These are phyloP conservation scores for Parastagonospora nodorum DNA, from an alignment of 2,329 filamentous ascomycete genomes.

Conservation along the genomic window DNA sequence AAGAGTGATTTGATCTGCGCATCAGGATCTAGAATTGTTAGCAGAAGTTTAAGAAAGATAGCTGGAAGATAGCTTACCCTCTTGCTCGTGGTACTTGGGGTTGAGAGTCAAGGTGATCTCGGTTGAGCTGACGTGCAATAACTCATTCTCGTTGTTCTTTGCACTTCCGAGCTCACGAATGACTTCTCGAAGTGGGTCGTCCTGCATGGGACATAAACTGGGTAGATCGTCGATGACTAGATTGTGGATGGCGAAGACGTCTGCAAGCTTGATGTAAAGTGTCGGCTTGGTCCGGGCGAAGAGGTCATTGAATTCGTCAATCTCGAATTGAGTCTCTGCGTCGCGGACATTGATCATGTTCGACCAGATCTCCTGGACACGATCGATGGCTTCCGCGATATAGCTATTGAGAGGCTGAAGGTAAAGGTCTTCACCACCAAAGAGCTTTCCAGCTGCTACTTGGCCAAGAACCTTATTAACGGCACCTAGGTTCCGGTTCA, in stretches of 20 bases:
- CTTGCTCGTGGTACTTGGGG: slow-evolving; percentile 84
- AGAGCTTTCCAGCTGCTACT: slow-evolving; percentile 83
- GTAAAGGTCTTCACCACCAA: slow-evolving; percentile 94
- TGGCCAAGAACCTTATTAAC: slow-evolving; percentile 92
- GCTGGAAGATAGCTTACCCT: slow-evolving; percentile 55
- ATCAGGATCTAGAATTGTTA: slow-evolving; percentile 72
- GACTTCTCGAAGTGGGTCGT: slow-evolving; percentile 89
- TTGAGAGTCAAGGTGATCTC: slow-evolving; percentile 92
- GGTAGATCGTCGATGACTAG: slow-evolving; percentile 80
- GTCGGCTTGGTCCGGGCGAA: slow-evolving; percentile 97
- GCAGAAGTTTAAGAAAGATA: slow-evolving; percentile 2
- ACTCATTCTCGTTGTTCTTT: slow-evolving; percentile 94
- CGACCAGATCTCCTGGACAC: slow-evolving; percentile 75
- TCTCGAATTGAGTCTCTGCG: slow-evolving; percentile 91
- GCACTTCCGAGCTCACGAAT: slow-evolving; percentile 93
- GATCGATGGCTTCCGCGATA: slow-evolving; percentile 80
- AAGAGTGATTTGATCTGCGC: slow-evolving; percentile 90
- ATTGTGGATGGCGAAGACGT: slow-evolving; percentile 95
- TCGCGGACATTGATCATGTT: slow-evolving; percentile 82
- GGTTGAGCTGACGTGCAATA: slow-evolving; percentile 81
- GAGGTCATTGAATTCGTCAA: slow-evolving; percentile 97
- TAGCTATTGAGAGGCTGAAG: slow-evolving; percentile 94
- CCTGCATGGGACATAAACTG: slow-evolving; percentile 75
- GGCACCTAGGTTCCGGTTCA: slow-evolving; percentile 89
- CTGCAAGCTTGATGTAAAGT: slow-evolving; percentile 98